A percentile compares a stretch with the other conserved stretches of the same genome.
Conservation (phyloP, 768 basidiomycete genomes). For the Mycena polygramma region DNA sequence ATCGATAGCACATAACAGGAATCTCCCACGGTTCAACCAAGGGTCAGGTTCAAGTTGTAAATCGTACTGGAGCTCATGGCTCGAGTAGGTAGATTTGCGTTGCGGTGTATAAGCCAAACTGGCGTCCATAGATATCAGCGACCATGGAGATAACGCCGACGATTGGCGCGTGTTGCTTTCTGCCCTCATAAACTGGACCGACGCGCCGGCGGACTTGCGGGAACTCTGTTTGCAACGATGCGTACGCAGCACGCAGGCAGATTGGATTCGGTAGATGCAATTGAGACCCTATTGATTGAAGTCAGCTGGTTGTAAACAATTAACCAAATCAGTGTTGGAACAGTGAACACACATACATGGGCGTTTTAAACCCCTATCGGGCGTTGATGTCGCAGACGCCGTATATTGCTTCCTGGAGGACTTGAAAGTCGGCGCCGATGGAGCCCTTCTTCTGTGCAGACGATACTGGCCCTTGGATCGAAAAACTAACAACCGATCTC, state of each 20-base stretch:
- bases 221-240: constrained; percentile 6
- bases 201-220: background rate
- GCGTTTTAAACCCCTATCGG: background rate
- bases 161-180: constrained; percentile 13
- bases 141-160: constrained; percentile 18
- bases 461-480: constrained; percentile 21
- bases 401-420: constrained; percentile 21
- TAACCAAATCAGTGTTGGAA: background rate
- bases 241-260: background rate
- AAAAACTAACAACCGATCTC: constrained; percentile 7
- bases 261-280: constrained; percentile 22
- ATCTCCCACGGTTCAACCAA: too few species aligned
- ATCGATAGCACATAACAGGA: too few species aligned
- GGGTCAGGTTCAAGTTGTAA: too few species aligned
- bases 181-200: constrained; percentile 11
- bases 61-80: constrained; percentile 1
- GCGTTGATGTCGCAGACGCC: constrained; percentile 8
- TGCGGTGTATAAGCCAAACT: background rate
- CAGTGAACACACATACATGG: constrained; percentile 4
- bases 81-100: constrained; percentile 10
- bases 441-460: constrained; percentile 1
- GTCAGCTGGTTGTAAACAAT: background rate
- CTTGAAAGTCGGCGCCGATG: constrained; percentile 14
- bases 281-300: too few species aligned
- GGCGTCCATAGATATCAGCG: constrained; percentile 3